These are phyloP conservation scores for Coccomyxa sp. DNA, from an alignment of 139 green algal genomes.

Conservation along the genomic window DNA sequence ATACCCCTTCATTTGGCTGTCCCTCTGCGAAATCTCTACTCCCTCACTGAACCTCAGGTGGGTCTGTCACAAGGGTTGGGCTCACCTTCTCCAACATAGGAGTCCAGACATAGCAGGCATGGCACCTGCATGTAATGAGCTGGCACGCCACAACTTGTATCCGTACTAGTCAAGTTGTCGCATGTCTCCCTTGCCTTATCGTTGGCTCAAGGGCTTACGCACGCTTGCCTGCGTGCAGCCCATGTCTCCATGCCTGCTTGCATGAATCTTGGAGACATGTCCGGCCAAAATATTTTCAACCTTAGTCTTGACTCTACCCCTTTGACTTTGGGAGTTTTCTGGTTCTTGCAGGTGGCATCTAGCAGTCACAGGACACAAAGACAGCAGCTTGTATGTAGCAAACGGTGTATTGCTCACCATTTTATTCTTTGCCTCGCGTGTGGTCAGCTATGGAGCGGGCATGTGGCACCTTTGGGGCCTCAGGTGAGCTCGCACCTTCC, in stretches of 20 bases:
- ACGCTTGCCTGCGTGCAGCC: too few species aligned
- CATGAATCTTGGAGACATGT: background rate
- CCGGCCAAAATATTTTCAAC: background rate
- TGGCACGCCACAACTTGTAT: background rate
- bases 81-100: background rate
- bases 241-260: background rate
- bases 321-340: background rate
- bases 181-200: background rate
- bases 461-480: constrained; percentile 11
- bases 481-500: background rate
- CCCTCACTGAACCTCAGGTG: constrained; percentile 25
- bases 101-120: background rate
- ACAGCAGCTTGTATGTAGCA: constrained; percentile 5
- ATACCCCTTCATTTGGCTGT: constrained; percentile 25
- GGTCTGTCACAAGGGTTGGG: background rate
- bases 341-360: constrained; percentile 19
- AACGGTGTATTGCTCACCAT: constrained; percentile 16
- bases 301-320: background rate
- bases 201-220: too few species aligned
- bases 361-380: constrained; percentile 15
- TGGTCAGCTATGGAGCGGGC: constrained; percentile 16
- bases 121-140: background rate
- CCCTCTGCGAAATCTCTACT: constrained; percentile 21
- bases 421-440: constrained; percentile 17
- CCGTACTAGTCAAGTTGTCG: background rate